Evolutionary conservation across 192 early-diverging fungal genomes (phyloP).

Genomic region (Funneliformis mosseae): DNA sequence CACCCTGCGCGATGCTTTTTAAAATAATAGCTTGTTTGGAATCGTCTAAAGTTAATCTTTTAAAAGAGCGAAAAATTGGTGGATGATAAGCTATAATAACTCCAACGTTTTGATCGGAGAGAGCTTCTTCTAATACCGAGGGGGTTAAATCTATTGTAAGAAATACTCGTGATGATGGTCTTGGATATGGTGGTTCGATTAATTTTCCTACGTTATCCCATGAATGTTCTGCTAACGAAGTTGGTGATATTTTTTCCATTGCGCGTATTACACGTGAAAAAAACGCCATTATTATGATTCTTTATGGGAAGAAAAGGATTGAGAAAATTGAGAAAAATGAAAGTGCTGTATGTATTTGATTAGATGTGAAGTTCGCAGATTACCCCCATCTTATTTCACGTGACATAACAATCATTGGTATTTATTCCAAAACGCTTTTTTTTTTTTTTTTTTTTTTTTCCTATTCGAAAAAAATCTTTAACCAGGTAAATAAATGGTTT

Average conservation of each 20-base stretch:
- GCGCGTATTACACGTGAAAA: slow-evolving; percentile 60
- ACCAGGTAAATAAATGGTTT: background rate
- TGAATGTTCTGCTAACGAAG: slow-evolving; percentile 72
- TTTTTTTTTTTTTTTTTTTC: too few relatives aligned
- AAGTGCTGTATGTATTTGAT: too few relatives aligned
- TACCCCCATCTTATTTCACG: too few relatives aligned
- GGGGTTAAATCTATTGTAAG: slow-evolving; percentile 92
- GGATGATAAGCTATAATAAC: slow-evolving; percentile 94
- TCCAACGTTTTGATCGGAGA: slow-evolving; percentile 74
- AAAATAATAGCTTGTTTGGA: slow-evolving; percentile 81
- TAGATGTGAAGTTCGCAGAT: too few relatives aligned
- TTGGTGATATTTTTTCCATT: slow-evolving; percentile 85
- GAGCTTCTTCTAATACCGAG: slow-evolving; percentile 72
- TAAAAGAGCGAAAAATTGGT: slow-evolving; percentile 84
- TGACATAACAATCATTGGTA: too few relatives aligned
- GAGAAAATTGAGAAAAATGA: too few relatives aligned
- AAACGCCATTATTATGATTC: background rate
- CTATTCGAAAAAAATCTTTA: background rate
- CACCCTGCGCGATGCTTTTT: slow-evolving; percentile 78
- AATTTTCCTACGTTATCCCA: slow-evolving; percentile 97
- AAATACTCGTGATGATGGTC: slow-evolving; percentile 67
- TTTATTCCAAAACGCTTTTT: too few relatives aligned
- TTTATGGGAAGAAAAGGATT: background rate
- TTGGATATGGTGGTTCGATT: slow-evolving; percentile 83
- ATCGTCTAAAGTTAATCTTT: slow-evolving; percentile 74